phyloP scores from a whole-genome alignment of 257 asterid genomes.

The Cordia subcordata region DNA sequence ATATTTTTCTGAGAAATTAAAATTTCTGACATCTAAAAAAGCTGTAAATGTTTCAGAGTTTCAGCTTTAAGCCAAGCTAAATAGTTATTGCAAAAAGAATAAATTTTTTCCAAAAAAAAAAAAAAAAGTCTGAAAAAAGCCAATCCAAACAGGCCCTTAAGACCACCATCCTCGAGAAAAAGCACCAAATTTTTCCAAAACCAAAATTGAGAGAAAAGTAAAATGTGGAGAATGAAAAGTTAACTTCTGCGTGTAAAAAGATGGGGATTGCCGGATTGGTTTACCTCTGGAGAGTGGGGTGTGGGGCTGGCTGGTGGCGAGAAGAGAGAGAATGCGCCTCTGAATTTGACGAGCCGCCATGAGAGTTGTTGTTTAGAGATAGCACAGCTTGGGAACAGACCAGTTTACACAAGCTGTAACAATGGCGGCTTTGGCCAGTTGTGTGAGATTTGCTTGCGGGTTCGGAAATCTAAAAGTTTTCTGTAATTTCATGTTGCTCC shows the following conservation, averaged over 20 bases:
- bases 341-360: constrained; percentile 58
- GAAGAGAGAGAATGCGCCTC: constrained; percentile 34
- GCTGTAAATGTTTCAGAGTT: no score
- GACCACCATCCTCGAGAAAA: neutral
- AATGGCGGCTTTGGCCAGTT: no score
- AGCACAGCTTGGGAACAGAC: neutral
- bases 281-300: constrained; percentile 36
- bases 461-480: no score
- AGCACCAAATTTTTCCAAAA: neutral
- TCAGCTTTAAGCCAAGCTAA: no score
- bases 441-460: no score
- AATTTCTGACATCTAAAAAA: no score
- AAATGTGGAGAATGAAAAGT: neutral
- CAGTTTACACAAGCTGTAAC: no score
- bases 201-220: neutral
- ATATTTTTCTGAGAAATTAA: no score
- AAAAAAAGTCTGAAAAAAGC: no score
- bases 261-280: neutral
- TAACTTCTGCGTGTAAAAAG: constrained; percentile 5
- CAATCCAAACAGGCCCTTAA: neutral
- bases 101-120: no score
- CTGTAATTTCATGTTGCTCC: no score
- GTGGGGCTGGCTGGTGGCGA: constrained; percentile 29
- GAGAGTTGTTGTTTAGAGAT: neutral
- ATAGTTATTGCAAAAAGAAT: no score